Base-by-base conservation (phyloP, 2,329 filamentous ascomycete species). In the Aphanoascus verrucosus region DNA sequence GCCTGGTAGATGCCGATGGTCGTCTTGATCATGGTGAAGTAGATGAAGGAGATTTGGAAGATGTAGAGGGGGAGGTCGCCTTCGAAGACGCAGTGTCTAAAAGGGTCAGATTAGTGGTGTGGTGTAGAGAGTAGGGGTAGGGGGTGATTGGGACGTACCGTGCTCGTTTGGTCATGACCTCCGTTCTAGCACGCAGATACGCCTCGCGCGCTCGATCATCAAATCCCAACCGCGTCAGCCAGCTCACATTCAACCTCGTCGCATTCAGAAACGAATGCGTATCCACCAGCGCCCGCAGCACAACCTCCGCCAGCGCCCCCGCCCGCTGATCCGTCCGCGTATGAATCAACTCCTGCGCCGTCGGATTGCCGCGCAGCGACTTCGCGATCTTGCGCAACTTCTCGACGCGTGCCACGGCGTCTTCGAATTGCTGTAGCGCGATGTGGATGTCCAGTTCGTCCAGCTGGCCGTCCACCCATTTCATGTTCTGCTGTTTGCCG, bases 361-460 rank as follows among this genome's bases (percentile, higher is more conserved):
- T 83, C 1, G 78, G 75, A 62, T 97, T 96, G 64, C 85, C 86
- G 69, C 90, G 91, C 35, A 97, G 78, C 1, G 84, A 82, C 57
- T 85, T 82, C 0, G 86, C 86, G 20, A 97, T 76, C 43, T 79
- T 80, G 61, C 90, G 86, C 38, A 98, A 77, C 63, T 87, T 88
- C 68, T 97, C 93, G 1, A 96, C 85, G 31, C 84, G 81, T 4
- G 78, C 77, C 0, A 97, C 93, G 0, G 93, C 86, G 17, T 84
- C 80, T 62, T 96, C 89, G 59, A 95, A 93, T 41, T 81, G 80
- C 66, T 97, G 91, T 49, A 96, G 77, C 0, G 93, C 91, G 63
- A 98, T 90, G 62, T 94, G 85, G 62, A 97, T 97, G 64, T 98
- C 93, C 5, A 98, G 80, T 64, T 94, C 88, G 65, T 98, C 93